Base-by-base conservation (phyloP, 768 basidiomycete species). In the Mycena vulgaris region DNA sequence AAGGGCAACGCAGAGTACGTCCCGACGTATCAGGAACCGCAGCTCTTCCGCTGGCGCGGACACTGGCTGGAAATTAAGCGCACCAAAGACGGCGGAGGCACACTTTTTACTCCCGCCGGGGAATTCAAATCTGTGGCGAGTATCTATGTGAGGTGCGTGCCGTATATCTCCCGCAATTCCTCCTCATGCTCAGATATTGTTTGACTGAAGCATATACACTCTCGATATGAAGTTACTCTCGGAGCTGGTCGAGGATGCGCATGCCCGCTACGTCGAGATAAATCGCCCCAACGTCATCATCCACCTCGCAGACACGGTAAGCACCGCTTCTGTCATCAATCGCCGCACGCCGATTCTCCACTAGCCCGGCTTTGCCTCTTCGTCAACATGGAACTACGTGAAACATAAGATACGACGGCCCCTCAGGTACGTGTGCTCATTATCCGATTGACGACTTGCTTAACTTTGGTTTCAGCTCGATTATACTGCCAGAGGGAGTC, bases 31-130 rank as follows among this genome's bases (percentile, higher is more conserved):
- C 76, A 80, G 27, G 69, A 70, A 7, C 82, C 85, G 7, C 85
- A 86, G 42, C 75, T 86, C 13, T 86, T 86, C 70, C 75, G 80
- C 31, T 86, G 84, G 84, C 81, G 80, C 30, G 84, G 84, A 0
- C 83, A 84, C 72, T 85, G 82, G 84, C 72, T 82, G 25, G 81
- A 86, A 70, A 80, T 85, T 25, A 76, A 76, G 52, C 74, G 80
- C 39, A 70, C 56, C 21, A 66, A 63, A 28, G 63, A 67, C 28
- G 59, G 47, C 51, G 57, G 21, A 65, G 21, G 63, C 28, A n/a
- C n/a, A n/a, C n/a, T n/a, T n/a, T n/a, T n/a, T n/a, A n/a, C n/a
- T n/a, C n/a, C n/a, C n/a, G n/a, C n/a, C n/a, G n/a, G n/a, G n/a
- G n/a, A n/a, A n/a, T n/a, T n/a, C n/a, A n/a, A n/a, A n/a, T n/a